Evolutionary conservation across 768 basidiomycete genomes (phyloP), one percentile per base, ranked within the genome.

Genomic region (Antrodiella citrinella): DNA sequence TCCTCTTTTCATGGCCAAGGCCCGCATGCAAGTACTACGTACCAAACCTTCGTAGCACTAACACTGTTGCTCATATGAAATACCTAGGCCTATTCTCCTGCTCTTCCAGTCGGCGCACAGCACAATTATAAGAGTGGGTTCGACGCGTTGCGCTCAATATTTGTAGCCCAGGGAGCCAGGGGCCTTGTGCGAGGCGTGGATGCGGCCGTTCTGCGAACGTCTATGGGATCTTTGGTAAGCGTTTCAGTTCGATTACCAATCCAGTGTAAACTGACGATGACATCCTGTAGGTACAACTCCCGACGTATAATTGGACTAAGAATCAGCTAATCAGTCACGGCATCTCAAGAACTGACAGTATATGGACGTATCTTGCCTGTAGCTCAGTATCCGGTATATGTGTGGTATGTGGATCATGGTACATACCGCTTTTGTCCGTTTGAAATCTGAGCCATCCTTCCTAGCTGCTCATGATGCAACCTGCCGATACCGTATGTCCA

Each of bases 21-120:
- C 96, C 4, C 81, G 96, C 42, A 97, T 99, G 87, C 96, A 99
- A 76, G 86, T 84, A 46, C n/a, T n/a, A n/a, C n/a, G n/a, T n/a
- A n/a, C n/a, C n/a, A n/a, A n/a, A n/a, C n/a, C n/a, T n/a, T n/a
- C n/a, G n/a, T n/a, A n/a, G n/a, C n/a, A n/a, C n/a, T n/a, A n/a
- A n/a, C n/a, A n/a, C n/a, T n/a, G n/a, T n/a, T n/a, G n/a, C n/a
- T n/a, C n/a, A n/a, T n/a, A n/a, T n/a, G n/a, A n/a, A n/a, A n/a
- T n/a, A n/a, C n/a, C 41, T 50, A 89, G 85, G 96, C 96, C 23
- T 99, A 92, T 69, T 98, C 94, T 0, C 93, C 95, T 4, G 81
- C 84, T 38, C 74, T 97, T 10, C 95, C 96, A 5, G 91, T 99
- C 48, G 96, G 96, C 51, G 77, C 92, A 7, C 96, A 99, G 61